Evolutionary conservation across 257 asterid species (phyloP).

Genomic region (Solanum habrochaites): DNA sequence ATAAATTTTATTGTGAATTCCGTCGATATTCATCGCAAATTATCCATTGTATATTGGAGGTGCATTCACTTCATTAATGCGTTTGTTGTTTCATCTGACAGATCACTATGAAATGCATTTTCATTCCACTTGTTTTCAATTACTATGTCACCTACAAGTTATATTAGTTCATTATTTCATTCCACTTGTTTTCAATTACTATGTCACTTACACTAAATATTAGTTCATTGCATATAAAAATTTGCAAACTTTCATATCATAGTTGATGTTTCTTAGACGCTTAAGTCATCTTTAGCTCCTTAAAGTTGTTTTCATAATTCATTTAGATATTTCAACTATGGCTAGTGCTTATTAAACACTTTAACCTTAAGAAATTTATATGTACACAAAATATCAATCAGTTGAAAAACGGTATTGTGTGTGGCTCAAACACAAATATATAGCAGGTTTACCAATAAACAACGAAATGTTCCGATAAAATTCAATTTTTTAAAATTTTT

Average conservation of each 20-base stretch:
- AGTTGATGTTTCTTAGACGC: not conserved
- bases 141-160: not conserved
- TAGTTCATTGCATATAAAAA: not conserved
- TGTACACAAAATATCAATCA: too few species aligned
- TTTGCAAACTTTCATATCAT: not conserved
- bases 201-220: not conserved
- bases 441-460: too few species aligned
- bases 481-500: too few species aligned
- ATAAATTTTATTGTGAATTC: not conserved
- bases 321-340: too few species aligned
- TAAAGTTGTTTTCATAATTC: too few species aligned
- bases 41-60: not conserved
- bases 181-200: not conserved
- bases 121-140: not conserved
- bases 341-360: too few species aligned
- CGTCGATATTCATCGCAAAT: not conserved
- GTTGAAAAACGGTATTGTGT: too few species aligned
- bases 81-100: not conserved
- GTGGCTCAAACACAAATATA: too few species aligned
- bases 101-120: not conserved
- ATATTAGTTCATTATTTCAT: not conserved
- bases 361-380: too few species aligned
- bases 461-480: too few species aligned
- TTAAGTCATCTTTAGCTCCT: too few species aligned
- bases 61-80: not conserved